Conservation (phyloP, 306 rosid genomes). For the Cucurbita moschata region DNA sequence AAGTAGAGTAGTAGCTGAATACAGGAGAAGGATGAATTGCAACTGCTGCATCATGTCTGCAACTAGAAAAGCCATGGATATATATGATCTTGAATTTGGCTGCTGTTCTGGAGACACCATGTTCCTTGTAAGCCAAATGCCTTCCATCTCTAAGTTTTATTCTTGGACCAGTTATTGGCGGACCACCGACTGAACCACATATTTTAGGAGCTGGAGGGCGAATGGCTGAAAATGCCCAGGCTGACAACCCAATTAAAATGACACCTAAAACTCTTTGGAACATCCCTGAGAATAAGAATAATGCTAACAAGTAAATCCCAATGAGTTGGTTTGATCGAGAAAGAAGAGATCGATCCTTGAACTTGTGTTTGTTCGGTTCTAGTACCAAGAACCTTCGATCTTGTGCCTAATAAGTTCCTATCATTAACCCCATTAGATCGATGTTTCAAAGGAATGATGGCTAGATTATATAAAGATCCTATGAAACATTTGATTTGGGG, state of each 20-base stretch:
- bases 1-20: slow-evolving; percentile 6
- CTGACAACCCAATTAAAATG: slow-evolving; percentile 40
- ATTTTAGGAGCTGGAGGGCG: slow-evolving; percentile 59
- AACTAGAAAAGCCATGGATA: slow-evolving; percentile 44
- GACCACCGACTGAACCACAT: slow-evolving; percentile 71
- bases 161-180: slow-evolving; percentile 57
- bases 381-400: too few relatives aligned
- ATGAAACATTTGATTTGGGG: too few relatives aligned
- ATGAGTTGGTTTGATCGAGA: background rate
- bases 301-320: background rate
- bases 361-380: background rate
- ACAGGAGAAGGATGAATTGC: slow-evolving; percentile 45
- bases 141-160: slow-evolving; percentile 78
- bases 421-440: background rate
- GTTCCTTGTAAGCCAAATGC: slow-evolving; percentile 72
- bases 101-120: slow-evolving; percentile 49
- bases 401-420: background rate
- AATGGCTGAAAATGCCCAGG: slow-evolving; percentile 56
- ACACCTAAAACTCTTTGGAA: slow-evolving; percentile 31
- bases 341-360: background rate
- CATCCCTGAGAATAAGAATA: slow-evolving; percentile 29
- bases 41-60: slow-evolving; percentile 46
- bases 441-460: background rate
- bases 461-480: background rate
- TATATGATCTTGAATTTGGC: slow-evolving; percentile 50